Percentiles rank a stretch among this genome's conserved stretches.
These are phyloP conservation scores for Syzygium jambos DNA, from an alignment of 345 rosid species.

Conservation along the genomic window DNA sequence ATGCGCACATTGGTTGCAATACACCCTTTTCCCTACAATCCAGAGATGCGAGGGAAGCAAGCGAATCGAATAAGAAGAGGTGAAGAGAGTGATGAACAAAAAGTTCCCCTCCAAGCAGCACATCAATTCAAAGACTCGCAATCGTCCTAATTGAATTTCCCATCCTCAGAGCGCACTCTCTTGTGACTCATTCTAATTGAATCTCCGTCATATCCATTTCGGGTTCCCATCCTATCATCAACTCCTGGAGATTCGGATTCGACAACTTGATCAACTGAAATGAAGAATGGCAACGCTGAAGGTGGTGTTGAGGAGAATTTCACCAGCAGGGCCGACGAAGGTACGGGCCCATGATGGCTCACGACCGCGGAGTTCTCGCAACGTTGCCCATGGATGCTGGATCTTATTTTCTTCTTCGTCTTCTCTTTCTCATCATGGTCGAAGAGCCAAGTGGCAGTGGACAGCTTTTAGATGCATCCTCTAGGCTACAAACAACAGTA, in stretches of 20 bases:
- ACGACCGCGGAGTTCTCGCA: conserved; percentile 55
- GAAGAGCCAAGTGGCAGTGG: not conserved
- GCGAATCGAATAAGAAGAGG: too few species aligned
- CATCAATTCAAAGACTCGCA: too few species aligned
- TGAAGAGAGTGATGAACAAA: too few species aligned
- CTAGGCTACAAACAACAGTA: not conserved
- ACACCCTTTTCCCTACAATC: too few species aligned
- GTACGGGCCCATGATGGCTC: conserved; percentile 65
- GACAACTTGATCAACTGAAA: not conserved
- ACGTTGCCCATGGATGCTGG: conserved; percentile 68
- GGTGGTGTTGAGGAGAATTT: conserved; percentile 49
- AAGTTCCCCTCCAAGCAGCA: too few species aligned
- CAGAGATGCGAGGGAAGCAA: too few species aligned
- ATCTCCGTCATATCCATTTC: not conserved
- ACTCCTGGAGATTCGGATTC: not conserved
- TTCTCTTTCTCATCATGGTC: not conserved
- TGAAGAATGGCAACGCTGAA: conserved; percentile 56
- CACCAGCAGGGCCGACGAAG: conserved; percentile 30
- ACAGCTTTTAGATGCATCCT: not conserved
- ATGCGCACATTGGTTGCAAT: too few species aligned
- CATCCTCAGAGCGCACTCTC: too few species aligned
- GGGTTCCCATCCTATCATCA: not conserved
- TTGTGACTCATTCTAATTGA: too few species aligned
- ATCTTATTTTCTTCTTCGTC: conserved; percentile 25
- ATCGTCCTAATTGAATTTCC: too few species aligned